These are phyloP conservation scores for Debaryomyces psychrophilus DNA, from an alignment of 1,139 yeast genomes.

Conservation along the genomic window DNA sequence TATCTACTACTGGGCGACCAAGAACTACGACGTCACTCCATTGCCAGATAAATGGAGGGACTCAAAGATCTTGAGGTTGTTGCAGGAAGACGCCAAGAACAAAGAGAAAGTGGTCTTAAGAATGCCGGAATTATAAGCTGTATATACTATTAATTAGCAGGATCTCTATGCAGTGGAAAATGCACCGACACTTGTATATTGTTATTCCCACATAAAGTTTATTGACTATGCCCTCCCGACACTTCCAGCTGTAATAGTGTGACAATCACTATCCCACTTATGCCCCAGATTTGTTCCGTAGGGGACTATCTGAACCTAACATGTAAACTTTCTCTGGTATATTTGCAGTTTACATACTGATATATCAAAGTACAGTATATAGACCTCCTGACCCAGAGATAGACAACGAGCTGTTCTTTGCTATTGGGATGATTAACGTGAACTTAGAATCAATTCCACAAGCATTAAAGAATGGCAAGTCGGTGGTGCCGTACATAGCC, in stretches of 20 bases:
- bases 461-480: conserved; percentile 35
- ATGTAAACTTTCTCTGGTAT: not conserved
- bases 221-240: not conserved
- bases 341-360: not conserved
- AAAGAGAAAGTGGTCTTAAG: conserved; percentile 72
- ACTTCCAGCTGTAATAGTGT: not conserved
- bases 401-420: not conserved
- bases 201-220: not conserved
- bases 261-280: not conserved
- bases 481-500: conserved; percentile 46
- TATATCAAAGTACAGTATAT: not conserved
- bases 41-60: conserved; percentile 84
- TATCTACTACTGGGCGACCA: conserved; percentile 96
- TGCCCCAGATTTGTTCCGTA: conserved; percentile 2
- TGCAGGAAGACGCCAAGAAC: conserved; percentile 78
- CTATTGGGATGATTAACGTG: conserved; percentile 1
- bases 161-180: not conserved
- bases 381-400: not conserved
- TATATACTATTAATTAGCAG: not conserved
- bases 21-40: conserved; percentile 76
- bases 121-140: conserved; percentile 66
- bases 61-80: conserved; percentile 60
- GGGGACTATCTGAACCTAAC: not conserved
- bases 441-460: conserved; percentile 30
- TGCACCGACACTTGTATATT: not conserved